These are phyloP conservation scores for Salvia sclarea DNA, from an alignment of 305 asterid genomes.

Conservation along the genomic window DNA sequence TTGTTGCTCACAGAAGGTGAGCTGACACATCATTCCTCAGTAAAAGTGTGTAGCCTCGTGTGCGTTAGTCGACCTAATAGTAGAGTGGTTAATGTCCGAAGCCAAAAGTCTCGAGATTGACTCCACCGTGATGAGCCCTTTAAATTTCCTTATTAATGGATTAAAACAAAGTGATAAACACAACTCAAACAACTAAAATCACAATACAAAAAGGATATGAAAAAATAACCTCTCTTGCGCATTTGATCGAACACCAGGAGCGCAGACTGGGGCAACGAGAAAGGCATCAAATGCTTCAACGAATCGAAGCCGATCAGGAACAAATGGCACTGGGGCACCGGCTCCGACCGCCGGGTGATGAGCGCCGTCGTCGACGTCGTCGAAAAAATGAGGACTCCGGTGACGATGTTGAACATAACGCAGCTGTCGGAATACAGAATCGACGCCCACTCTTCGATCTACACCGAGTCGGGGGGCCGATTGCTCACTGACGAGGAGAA, in stretches of 20 bases:
- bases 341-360: slow-evolving; percentile 70
- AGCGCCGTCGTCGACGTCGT: slow-evolving; percentile 48
- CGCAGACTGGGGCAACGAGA: slow-evolving; percentile 75
- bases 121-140: too few relatives aligned
- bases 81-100: too few relatives aligned
- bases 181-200: too few relatives aligned
- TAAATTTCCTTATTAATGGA: too few relatives aligned
- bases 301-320: slow-evolving; percentile 72
- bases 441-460: slow-evolving; percentile 81
- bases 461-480: slow-evolving; percentile 67
- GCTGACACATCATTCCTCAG: too few relatives aligned
- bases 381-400: slow-evolving; percentile 65
- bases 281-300: slow-evolving; percentile 79
- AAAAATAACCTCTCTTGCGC: background rate
- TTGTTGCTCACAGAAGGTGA: too few relatives aligned
- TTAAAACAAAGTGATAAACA: too few relatives aligned
- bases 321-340: slow-evolving; percentile 78
- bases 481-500: slow-evolving; percentile 67
- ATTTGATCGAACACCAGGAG: slow-evolving; percentile 49
- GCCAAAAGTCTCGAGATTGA: too few relatives aligned
- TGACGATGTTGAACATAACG: slow-evolving; percentile 73
- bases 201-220: background rate
- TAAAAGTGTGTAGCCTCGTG: too few relatives aligned
- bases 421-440: slow-evolving; percentile 81
- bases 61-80: too few relatives aligned